Conservation (phyloP, 2,329 filamentous ascomycete species). For the Fusarium annulatum region DNA sequence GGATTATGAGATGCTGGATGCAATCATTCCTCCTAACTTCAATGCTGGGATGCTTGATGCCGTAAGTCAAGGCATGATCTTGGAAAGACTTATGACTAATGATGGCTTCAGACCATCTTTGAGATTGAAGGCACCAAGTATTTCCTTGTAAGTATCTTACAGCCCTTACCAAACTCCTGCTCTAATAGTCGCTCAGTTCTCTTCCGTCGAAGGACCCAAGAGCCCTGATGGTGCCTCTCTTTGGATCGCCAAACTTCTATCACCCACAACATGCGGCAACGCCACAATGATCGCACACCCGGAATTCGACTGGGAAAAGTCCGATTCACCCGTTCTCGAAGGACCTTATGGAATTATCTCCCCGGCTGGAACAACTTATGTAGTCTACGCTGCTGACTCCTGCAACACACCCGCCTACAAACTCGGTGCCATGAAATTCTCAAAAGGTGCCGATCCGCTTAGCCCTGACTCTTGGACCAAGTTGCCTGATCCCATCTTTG, state of each 20-base stretch:
- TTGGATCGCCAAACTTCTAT: neutral
- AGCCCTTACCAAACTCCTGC: fast-evolving
- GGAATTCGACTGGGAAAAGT: neutral
- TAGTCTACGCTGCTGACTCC: neutral
- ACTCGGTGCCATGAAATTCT: neutral
- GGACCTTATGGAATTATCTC: neutral
- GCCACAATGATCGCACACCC: neutral
- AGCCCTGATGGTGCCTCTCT: neutral
- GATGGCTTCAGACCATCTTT: neutral
- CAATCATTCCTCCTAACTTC: neutral
- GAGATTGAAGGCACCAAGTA: neutral
- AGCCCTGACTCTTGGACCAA: neutral
- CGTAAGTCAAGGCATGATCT: neutral
- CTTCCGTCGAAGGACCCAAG: neutral
- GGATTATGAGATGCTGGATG: neutral
- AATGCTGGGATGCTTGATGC: neutral
- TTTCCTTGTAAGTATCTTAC: neutral
- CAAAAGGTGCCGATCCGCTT: neutral
- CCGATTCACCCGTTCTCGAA: neutral
- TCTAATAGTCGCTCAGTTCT: neutral
- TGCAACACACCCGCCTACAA: neutral
- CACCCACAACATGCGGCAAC: neutral
- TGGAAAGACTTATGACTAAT: fast-evolving
- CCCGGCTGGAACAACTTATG: neutral
- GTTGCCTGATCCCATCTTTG: neutral